Percentiles rank a stretch among this genome's conserved stretches.
phyloP scores from a whole-genome alignment of 2,329 filamentous ascomycete genomes.

The Myriosclerotinia duriaeana region DNA sequence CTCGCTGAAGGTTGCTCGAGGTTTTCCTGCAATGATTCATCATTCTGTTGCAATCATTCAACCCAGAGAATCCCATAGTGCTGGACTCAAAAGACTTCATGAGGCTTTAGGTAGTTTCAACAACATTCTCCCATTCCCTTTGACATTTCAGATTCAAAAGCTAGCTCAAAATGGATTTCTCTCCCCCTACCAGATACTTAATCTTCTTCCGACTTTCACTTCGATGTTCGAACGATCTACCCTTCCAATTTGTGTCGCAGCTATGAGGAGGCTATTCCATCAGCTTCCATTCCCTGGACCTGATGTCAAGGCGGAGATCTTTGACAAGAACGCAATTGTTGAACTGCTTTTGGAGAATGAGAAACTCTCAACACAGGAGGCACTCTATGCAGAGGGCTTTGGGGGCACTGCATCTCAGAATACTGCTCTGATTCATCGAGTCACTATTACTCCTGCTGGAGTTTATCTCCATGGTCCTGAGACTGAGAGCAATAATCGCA shows the following conservation, averaged over 20 bases:
- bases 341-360: conserved; percentile 46
- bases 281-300: conserved; percentile 57
- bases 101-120: conserved; percentile 32
- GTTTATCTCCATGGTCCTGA: conserved; percentile 60
- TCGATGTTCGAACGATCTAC: conserved; percentile 35
- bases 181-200: conserved; percentile 52
- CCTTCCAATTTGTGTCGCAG: conserved; percentile 50
- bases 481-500: conserved; percentile 66
- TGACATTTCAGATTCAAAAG: conserved; percentile 62
- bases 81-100: conserved; percentile 30
- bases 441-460: conserved; percentile 57
- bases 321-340: conserved; percentile 46
- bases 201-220: conserved; percentile 47
- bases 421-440: conserved; percentile 34
- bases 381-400: conserved; percentile 31
- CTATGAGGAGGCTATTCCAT: conserved; percentile 53
- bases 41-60: conserved; percentile 26
- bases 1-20: conserved; percentile 36
- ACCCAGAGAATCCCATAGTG: conserved; percentile 26
- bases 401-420: conserved; percentile 33
- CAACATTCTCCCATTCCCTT: conserved; percentile 48
- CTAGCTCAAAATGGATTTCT: conserved; percentile 64
- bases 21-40: conserved; percentile 40
- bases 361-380: conserved; percentile 35
- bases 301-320: conserved; percentile 47